Evolutionary conservation across 2,329 filamentous ascomycete genomes (phyloP).

Genomic region (Fusarium duplospermum): DNA sequence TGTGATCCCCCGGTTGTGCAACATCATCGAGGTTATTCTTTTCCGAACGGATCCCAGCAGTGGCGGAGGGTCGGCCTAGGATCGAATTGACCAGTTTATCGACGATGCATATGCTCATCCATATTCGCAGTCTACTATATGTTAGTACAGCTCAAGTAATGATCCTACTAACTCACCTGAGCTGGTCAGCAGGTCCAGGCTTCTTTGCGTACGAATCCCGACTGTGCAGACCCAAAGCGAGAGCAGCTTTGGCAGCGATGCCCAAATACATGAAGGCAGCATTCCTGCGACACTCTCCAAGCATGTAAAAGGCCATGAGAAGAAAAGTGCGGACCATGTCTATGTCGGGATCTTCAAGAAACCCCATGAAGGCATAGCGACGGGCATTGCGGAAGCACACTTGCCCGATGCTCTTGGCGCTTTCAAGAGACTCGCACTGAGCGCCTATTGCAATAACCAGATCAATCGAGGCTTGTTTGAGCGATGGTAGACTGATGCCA

Average conservation of each 20-base stretch:
- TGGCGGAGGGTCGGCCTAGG: conserved; percentile 52
- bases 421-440: conserved; percentile 35
- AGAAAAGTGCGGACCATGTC: conserved; percentile 42
- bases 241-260: conserved; percentile 67
- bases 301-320: conserved; percentile 79
- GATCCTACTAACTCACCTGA: conserved; percentile 25
- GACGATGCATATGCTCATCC: conserved; percentile 53
- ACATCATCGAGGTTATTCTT: conserved; percentile 23
- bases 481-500: neutral
- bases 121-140: conserved; percentile 46
- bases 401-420: conserved; percentile 40
- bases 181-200: conserved; percentile 25
- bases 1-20: conserved; percentile 27
- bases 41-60: conserved; percentile 33
- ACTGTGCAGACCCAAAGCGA: conserved; percentile 66
- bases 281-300: conserved; percentile 71
- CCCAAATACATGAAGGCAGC: conserved; percentile 73
- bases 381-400: conserved; percentile 59
- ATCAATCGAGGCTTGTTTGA: conserved; percentile 26
- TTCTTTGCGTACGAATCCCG: conserved; percentile 37
- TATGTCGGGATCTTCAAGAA: conserved; percentile 42
- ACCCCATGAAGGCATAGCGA: conserved; percentile 32
- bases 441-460: conserved; percentile 43
- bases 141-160: neutral
- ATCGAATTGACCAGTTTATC: conserved; percentile 54